Evolutionary conservation across 495 filamentous ascomycete genomes (phyloP), one percentile per base, ranked within the genome.

Genomic region (Niebla homalea): DNA sequence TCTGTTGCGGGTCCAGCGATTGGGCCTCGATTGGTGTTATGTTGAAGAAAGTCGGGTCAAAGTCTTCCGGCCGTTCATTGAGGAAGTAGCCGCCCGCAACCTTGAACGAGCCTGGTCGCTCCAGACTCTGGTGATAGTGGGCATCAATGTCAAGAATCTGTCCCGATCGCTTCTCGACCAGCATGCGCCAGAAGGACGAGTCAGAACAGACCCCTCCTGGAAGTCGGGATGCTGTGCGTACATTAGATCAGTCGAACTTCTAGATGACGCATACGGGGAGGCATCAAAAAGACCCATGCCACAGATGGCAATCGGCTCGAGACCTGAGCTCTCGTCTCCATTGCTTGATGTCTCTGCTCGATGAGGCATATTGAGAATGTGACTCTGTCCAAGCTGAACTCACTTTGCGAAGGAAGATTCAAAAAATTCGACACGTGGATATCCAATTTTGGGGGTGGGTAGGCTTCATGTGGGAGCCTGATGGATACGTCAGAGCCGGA

Each of bases 11-110:
- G 50, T 76, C 72, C 38, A 76, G 63, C 0, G 59, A 59, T 4
- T 57, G 54, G 5, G 70, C 72, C 49, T 76, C 72, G 23, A 60
- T 60, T 0, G 68, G 62, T 0, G 65, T 62, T 16, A 75, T 70
- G 12, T 60, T 60, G 56, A 75, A 76, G 60, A 83, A 79, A 18
- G 57, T 42, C 0, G 77, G 67, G 53, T 84, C 80, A 50, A 84
- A 84, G 2, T 64, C 59, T 2, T 63, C 61, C 5, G 72, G 56
- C 51, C 80, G 69, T 45, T 77, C 66, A 0, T 73, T 60, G n/a
- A 84, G 56, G 54, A 72, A 70, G 49, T 71, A 64, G 3, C 57
- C 60, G 15, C 49, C 60, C 10, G 47, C 16, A 1, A 38, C 57
- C 4, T 57, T 41, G 29, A 38, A 52, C 35, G 18, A 22, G 10